Percentiles rank a stretch among this genome's conserved stretches.
These are phyloP conservation scores for Exophiala alcalophila DNA, from an alignment of 2,329 filamentous ascomycete genomes.

Conservation along the genomic window DNA sequence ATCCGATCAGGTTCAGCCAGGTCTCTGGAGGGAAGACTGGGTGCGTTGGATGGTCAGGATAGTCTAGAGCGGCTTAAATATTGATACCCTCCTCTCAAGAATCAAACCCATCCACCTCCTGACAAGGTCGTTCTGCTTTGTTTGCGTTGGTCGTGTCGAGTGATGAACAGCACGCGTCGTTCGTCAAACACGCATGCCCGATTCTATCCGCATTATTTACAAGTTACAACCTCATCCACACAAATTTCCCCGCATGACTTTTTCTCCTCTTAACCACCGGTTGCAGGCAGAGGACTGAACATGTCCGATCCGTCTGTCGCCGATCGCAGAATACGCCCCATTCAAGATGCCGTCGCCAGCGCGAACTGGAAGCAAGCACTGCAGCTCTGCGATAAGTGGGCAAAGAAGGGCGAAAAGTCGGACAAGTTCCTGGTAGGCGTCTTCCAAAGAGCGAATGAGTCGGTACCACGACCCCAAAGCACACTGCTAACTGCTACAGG, in stretches of 20 bases:
- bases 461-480: background rate
- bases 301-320: slow-evolving; percentile 30
- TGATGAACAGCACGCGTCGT: no score
- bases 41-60: no score
- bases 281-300: slow-evolving; percentile 1
- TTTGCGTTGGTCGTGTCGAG: no score
- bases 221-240: slow-evolving; percentile 8
- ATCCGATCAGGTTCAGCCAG: no score
- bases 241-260: slow-evolving; percentile 18
- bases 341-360: slow-evolving; percentile 49
- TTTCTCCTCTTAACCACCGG: background rate
- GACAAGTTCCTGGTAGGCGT: slow-evolving; percentile 31
- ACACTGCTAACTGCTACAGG: slow-evolving; percentile 18
- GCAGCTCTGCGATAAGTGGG: slow-evolving; percentile 50
- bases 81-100: no score
- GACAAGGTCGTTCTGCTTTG: no score
- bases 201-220: no score
- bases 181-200: no score
- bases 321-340: slow-evolving; percentile 45
- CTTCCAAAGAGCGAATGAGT: no score
- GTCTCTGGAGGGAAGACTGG: no score
- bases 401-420: slow-evolving; percentile 54
- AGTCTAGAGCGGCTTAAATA: no score
- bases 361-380: slow-evolving; percentile 50
- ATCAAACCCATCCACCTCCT: no score